These are phyloP conservation scores for Xylaria palmicola DNA, from an alignment of 495 filamentous ascomycete species.

Conservation along the genomic window DNA sequence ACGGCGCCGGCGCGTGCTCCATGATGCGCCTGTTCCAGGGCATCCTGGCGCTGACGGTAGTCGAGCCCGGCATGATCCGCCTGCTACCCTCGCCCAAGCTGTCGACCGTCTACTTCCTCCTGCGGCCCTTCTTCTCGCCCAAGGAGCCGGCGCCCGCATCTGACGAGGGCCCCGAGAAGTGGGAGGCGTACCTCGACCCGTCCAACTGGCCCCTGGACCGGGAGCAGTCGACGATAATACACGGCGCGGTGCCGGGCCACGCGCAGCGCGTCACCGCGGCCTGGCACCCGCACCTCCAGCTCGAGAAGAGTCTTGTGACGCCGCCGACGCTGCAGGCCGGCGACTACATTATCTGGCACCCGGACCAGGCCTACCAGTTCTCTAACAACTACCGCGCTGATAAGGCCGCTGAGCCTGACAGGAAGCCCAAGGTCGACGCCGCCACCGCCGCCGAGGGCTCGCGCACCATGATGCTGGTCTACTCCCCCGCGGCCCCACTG, in stretches of 20 bases:
- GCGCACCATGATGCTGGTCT: constrained; percentile 57
- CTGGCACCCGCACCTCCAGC: constrained; percentile 77
- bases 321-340: constrained; percentile 76
- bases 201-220: constrained; percentile 57
- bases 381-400: constrained; percentile 41
- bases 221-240: constrained; percentile 59
- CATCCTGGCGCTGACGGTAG: constrained; percentile 78
- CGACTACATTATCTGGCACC: constrained; percentile 92
- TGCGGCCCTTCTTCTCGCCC: constrained; percentile 80
- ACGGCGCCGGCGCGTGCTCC: constrained; percentile 80
- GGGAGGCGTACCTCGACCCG: constrained; percentile 51
- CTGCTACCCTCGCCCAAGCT: constrained; percentile 79
- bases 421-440: constrained; percentile 6
- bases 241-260: constrained; percentile 76
- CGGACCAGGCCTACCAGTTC: constrained; percentile 60
- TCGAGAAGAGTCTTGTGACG: constrained; percentile 72
- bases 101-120: constrained; percentile 81
- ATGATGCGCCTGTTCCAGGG: constrained; percentile 92
- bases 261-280: constrained; percentile 75
- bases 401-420: constrained; percentile 32
- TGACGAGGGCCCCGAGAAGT: constrained; percentile 34
- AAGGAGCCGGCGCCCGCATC: constrained; percentile 42
- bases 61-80: constrained; percentile 77
- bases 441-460: constrained; percentile 3
- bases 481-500: constrained; percentile 81